phyloP scores from a whole-genome alignment of 306 rosid genomes.

The Oemleria cerasiformis region DNA sequence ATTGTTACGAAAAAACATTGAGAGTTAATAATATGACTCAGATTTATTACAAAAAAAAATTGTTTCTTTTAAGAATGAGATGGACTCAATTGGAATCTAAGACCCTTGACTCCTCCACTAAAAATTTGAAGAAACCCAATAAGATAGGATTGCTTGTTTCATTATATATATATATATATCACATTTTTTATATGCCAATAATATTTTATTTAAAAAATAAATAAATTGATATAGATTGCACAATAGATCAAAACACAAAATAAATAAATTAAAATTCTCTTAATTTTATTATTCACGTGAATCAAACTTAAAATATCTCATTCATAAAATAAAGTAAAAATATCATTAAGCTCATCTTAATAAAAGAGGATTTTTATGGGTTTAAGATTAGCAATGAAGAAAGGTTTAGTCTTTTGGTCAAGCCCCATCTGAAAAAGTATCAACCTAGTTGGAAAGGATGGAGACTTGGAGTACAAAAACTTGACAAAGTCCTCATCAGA shows the following conservation, averaged over 20 bases:
- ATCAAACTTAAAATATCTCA: too few relatives aligned
- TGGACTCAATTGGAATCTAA: constrained; percentile 34
- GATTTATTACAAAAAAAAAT: constrained; percentile 2
- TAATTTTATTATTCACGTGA: too few relatives aligned
- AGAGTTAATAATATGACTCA: neutral
- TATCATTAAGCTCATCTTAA: constrained; percentile 32
- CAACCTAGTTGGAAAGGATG: constrained; percentile 27
- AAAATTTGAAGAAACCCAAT: constrained; percentile 40
- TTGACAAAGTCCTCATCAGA: constrained; percentile 18
- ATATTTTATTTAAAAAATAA: too few relatives aligned
- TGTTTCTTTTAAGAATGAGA: constrained; percentile 42
- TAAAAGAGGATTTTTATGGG: constrained; percentile 2
- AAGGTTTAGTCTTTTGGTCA: constrained; percentile 51
- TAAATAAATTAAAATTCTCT: too few relatives aligned
- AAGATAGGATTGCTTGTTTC: constrained; percentile 35
- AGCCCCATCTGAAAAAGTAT: constrained; percentile 53
- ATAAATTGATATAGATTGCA: too few relatives aligned
- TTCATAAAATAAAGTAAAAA: too few relatives aligned
- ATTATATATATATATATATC: too few relatives aligned
- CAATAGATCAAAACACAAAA: too few relatives aligned
- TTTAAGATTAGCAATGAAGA: constrained; percentile 32
- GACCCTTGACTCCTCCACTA: constrained; percentile 84
- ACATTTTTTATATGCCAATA: too few relatives aligned
- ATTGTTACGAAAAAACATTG: neutral
- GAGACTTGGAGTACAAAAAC: constrained; percentile 7